phyloP scores from a whole-genome alignment of 148 eudicot species.

The Vaccinium vitisidaea region DNA sequence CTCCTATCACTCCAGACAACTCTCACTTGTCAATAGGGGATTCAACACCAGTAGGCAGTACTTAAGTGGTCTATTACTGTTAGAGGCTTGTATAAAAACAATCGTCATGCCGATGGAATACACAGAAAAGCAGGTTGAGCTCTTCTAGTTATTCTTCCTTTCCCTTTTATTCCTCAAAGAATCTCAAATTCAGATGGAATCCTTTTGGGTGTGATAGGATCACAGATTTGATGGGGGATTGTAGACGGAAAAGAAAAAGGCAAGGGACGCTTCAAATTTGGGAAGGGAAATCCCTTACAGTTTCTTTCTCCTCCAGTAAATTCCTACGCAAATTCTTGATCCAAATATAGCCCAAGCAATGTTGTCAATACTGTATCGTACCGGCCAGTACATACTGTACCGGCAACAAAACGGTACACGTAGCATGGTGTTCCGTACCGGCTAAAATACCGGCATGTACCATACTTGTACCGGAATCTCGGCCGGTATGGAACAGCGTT shows the following conservation, averaged over 20 bases:
- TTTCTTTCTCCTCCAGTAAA: not conserved
- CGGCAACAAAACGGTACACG: too few species aligned
- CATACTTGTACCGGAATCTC: too few species aligned
- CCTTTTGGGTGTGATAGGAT: not conserved
- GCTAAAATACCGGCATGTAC: too few species aligned
- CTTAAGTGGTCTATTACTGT: not conserved
- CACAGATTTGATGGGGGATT: not conserved
- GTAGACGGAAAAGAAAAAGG: not conserved
- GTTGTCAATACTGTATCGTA: too few species aligned
- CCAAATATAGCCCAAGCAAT: not conserved
- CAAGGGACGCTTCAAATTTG: not conserved
- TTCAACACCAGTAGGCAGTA: not conserved
- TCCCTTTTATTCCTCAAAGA: not conserved
- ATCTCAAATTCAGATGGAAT: not conserved
- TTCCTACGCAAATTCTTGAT: not conserved
- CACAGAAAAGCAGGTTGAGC: constrained; percentile 2
- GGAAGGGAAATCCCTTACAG: not conserved
- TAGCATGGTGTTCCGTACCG: too few species aligned
- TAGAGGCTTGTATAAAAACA: not conserved
- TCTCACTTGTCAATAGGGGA: not conserved
- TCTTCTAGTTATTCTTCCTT: not conserved
- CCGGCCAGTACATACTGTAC: too few species aligned
- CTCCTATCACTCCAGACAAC: not conserved
- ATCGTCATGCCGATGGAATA: not conserved
- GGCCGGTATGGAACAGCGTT: too few species aligned